A percentile compares a stretch with the other conserved stretches of the same genome.
phyloP scores from a whole-genome alignment of 2,329 filamentous ascomycete genomes.

The Xylariomycetidae sp. region DNA sequence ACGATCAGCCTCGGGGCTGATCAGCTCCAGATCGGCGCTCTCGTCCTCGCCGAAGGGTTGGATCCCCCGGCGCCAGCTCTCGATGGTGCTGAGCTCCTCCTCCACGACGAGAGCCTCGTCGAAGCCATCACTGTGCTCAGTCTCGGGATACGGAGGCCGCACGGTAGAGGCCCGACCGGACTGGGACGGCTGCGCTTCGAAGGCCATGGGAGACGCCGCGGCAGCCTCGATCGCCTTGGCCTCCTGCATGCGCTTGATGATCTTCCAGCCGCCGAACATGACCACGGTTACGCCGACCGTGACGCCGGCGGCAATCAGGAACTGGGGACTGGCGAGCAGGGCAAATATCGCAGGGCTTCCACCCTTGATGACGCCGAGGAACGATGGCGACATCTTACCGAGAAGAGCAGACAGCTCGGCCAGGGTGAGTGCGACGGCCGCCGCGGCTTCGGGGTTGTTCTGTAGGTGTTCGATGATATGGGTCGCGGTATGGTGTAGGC shows the following conservation, averaged over 20 bases:
- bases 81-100: slow-evolving; percentile 54
- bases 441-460: slow-evolving; percentile 77
- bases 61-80: slow-evolving; percentile 56
- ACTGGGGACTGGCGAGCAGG: slow-evolving; percentile 84
- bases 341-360: slow-evolving; percentile 83
- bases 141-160: slow-evolving; percentile 16
- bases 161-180: slow-evolving; percentile 2
- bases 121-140: slow-evolving; percentile 28
- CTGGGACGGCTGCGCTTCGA: slow-evolving; percentile 17
- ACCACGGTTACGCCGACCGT: slow-evolving; percentile 92
- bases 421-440: slow-evolving; percentile 86
- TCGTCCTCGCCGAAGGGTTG: slow-evolving; percentile 41
- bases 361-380: slow-evolving; percentile 70
- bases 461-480: slow-evolving; percentile 78
- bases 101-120: slow-evolving; percentile 56
- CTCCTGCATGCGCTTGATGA: slow-evolving; percentile 77
- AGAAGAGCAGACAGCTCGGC: slow-evolving; percentile 84
- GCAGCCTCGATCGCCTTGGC: slow-evolving; percentile 21
- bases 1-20: slow-evolving; percentile 50
- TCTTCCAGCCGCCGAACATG: slow-evolving; percentile 94
- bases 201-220: slow-evolving; percentile 25
- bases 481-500: slow-evolving; percentile 77
- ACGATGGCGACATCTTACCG: slow-evolving; percentile 77
- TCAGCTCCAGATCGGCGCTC: slow-evolving; percentile 50
- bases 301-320: slow-evolving; percentile 86